Conservation (phyloP, 306 rosid species). For the Cotoneaster glaucophyllus region DNA sequence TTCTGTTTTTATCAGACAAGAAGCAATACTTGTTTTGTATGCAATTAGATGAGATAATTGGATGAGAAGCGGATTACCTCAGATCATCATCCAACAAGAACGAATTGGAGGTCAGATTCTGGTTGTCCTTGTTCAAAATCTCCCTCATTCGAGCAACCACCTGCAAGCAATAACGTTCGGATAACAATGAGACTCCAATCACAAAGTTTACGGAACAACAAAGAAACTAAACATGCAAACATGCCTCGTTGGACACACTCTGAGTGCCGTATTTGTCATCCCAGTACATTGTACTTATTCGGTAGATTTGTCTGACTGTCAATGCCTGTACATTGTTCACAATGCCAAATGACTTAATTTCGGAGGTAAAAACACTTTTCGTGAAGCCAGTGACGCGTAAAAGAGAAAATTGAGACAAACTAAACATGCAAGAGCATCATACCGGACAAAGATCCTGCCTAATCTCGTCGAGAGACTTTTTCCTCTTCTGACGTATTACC, state of each 20-base stretch:
- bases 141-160: constrained; percentile 98
- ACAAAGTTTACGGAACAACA: not conserved
- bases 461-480: constrained; percentile 82
- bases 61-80: constrained; percentile 42
- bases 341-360: constrained; percentile 8
- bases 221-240: constrained; percentile 32
- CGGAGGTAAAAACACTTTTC: not conserved
- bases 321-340: constrained; percentile 48
- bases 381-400: not conserved
- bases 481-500: constrained; percentile 98
- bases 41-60: not conserved
- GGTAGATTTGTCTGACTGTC: constrained; percentile 96
- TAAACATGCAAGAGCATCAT: constrained; percentile 25
- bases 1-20: not conserved
- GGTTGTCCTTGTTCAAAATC: constrained; percentile 78
- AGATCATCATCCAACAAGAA: constrained; percentile 95
- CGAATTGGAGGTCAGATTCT: constrained; percentile 86
- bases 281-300: constrained; percentile 99
- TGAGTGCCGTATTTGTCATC: constrained; percentile 99
- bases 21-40: not conserved
- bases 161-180: constrained; percentile 41
- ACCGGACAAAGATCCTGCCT: constrained; percentile 96
- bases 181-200: not conserved
- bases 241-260: constrained; percentile 96
- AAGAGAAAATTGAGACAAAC: not conserved